Conservation (phyloP, 768 basidiomycete genomes). For the Saitozyma podzolica region DNA sequence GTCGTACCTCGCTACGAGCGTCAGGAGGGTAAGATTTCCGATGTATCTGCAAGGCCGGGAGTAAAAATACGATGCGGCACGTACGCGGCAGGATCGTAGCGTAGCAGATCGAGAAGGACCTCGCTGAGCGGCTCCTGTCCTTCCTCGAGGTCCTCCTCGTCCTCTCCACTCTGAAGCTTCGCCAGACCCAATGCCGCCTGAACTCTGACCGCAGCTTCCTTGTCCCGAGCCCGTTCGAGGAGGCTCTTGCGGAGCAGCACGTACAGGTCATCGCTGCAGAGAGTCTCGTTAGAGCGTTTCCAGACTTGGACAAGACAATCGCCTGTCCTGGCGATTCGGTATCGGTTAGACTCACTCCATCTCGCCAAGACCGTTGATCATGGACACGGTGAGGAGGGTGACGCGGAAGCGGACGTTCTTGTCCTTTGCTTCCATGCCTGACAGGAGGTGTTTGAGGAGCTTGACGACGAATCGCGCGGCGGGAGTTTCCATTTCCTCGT, state of each 20-base stretch:
- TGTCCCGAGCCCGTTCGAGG: constrained; percentile 73
- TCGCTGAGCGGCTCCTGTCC: constrained; percentile 46
- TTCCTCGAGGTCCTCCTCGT: constrained; percentile 58
- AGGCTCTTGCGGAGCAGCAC: constrained; percentile 63
- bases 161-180: constrained; percentile 72
- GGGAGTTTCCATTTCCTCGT: constrained; percentile 64
- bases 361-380: constrained; percentile 76
- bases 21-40: background rate
- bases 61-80: constrained; percentile 43
- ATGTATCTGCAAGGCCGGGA: background rate
- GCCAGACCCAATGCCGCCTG: constrained; percentile 79
- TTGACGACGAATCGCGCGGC: constrained; percentile 68
- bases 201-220: constrained; percentile 71
- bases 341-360: constrained; percentile 67
- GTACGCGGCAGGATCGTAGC: constrained; percentile 74
- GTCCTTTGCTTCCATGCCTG: constrained; percentile 81
- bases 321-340: no score
- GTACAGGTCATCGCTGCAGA: constrained; percentile 72
- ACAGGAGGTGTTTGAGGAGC: constrained; percentile 70
- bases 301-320: no score
- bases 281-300: no score
- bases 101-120: constrained; percentile 60
- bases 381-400: constrained; percentile 71
- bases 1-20: constrained; percentile 74
- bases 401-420: constrained; percentile 81